Conservation (phyloP, 1,284 basidiomycete species). For the Cryptococcus maquisensis region DNA sequence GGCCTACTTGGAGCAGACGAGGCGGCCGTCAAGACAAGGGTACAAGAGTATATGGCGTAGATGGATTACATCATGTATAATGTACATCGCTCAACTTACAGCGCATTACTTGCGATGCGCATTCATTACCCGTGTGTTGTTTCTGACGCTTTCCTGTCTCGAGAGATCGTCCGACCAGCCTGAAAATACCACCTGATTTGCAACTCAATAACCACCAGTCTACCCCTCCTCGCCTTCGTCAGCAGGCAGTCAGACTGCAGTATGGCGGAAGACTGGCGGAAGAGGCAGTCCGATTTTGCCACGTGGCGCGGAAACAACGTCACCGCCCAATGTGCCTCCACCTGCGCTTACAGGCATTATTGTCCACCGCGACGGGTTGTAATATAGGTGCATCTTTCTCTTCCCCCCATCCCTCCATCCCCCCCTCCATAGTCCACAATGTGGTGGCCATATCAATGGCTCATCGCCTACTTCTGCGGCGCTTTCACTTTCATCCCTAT, state of each 20-base stretch:
- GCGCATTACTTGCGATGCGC: too few species aligned
- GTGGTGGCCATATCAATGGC: conserved; percentile 34
- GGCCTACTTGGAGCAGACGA: conserved; percentile 32
- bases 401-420: background rate
- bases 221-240: too few species aligned
- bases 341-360: background rate
- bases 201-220: too few species aligned
- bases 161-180: too few species aligned
- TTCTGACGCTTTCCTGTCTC: too few species aligned
- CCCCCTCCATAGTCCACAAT: conserved; percentile 8
- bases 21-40: conserved; percentile 22
- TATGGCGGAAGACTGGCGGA: too few species aligned
- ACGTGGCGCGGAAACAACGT: background rate
- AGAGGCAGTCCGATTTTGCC: too few species aligned
- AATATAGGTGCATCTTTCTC: background rate
- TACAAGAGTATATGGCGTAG: conserved; percentile 27
- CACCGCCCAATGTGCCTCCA: background rate
- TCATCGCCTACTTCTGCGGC: conserved; percentile 68
- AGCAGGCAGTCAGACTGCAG: too few species aligned
- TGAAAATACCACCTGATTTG: too few species aligned
- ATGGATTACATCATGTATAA: too few species aligned
- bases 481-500: conserved; percentile 81
- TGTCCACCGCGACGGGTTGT: background rate
- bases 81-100: too few species aligned
- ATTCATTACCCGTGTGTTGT: too few species aligned